A percentile compares a stretch with the other conserved stretches of the same genome.
These are phyloP conservation scores for Fraxinus sp. DNA, from an alignment of 305 asterid genomes.

Conservation along the genomic window DNA sequence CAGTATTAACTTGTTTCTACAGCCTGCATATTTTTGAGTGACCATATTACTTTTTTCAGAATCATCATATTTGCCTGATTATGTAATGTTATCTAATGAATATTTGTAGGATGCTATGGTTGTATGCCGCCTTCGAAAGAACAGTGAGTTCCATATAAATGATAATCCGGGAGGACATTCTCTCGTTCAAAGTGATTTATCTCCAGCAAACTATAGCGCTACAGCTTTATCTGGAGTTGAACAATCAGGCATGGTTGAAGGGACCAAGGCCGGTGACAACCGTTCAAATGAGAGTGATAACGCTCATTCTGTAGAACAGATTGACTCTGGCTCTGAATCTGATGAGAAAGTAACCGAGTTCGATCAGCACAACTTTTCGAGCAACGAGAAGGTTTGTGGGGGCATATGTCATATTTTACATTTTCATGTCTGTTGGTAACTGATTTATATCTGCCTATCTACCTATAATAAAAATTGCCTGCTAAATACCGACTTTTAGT, in stretches of 20 bases:
- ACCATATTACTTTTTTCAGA: not conserved
- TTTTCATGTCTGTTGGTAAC: not conserved
- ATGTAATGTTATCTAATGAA: conserved; percentile 14
- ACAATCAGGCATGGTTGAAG: conserved; percentile 34
- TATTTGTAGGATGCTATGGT: conserved; percentile 62
- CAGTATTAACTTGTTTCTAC: not conserved
- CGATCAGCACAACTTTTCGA: conserved; percentile 30
- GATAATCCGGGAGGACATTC: conserved; percentile 30
- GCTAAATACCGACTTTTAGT: not conserved
- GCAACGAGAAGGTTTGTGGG: conserved; percentile 38
- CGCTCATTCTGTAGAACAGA: conserved; percentile 57
- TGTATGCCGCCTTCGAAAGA: conserved; percentile 77
- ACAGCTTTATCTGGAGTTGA: conserved; percentile 37
- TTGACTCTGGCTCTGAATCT: conserved; percentile 42
- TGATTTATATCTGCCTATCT: not conserved
- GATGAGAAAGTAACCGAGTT: conserved; percentile 31
- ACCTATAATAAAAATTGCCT: not conserved
- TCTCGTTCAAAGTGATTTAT: conserved; percentile 24
- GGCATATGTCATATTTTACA: not conserved
- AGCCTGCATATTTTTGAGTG: not conserved
- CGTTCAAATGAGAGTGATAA: conserved; percentile 51
- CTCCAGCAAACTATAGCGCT: conserved; percentile 17
- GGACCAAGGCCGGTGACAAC: conserved; percentile 31
- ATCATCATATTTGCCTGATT: not conserved
- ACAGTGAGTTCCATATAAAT: conserved; percentile 56